Percentiles rank a stretch among this genome's conserved stretches.
phyloP scores from a whole-genome alignment of 768 basidiomycete genomes.

The Boletus sp. region DNA sequence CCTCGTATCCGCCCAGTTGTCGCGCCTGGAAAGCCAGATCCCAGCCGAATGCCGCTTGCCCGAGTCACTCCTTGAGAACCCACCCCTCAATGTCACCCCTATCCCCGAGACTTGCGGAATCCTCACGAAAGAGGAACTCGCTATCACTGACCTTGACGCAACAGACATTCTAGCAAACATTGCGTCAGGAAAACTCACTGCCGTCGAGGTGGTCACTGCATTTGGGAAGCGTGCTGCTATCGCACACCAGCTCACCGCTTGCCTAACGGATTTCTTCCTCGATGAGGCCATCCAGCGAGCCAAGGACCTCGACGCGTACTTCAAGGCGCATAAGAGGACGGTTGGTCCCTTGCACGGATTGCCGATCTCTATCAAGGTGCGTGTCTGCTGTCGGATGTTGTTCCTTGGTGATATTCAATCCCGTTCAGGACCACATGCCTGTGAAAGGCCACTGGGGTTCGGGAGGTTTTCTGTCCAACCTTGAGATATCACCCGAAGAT shows the following conservation, averaged over 20 bases:
- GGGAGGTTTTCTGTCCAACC: constrained; percentile 33
- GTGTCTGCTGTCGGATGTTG: not conserved
- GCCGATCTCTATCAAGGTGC: constrained; percentile 41
- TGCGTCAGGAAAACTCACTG: constrained; percentile 30
- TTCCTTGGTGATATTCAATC: not conserved
- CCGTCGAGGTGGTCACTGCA: constrained; percentile 41
- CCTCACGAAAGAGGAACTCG: constrained; percentile 32
- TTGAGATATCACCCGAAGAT: constrained; percentile 27
- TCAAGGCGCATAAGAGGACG: constrained; percentile 36
- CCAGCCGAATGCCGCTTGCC: constrained; percentile 19
- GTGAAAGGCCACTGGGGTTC: constrained; percentile 41
- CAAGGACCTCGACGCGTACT: constrained; percentile 41
- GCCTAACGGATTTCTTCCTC: constrained; percentile 45
- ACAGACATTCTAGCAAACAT: constrained; percentile 32
- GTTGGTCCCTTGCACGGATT: constrained; percentile 45
- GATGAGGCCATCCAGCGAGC: constrained; percentile 42
- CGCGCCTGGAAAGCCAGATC: constrained; percentile 25
- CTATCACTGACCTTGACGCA: constrained; percentile 37
- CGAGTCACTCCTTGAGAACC: constrained; percentile 15
- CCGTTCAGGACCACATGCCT: constrained; percentile 37
- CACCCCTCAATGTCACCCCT: constrained; percentile 32
- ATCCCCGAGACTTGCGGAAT: constrained; percentile 35
- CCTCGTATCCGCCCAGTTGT: constrained; percentile 16
- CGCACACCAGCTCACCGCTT: constrained; percentile 46
- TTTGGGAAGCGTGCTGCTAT: constrained; percentile 52